Conservation (phyloP, 352 stramenopile species). For the Phytophthora hibernalis region DNA sequence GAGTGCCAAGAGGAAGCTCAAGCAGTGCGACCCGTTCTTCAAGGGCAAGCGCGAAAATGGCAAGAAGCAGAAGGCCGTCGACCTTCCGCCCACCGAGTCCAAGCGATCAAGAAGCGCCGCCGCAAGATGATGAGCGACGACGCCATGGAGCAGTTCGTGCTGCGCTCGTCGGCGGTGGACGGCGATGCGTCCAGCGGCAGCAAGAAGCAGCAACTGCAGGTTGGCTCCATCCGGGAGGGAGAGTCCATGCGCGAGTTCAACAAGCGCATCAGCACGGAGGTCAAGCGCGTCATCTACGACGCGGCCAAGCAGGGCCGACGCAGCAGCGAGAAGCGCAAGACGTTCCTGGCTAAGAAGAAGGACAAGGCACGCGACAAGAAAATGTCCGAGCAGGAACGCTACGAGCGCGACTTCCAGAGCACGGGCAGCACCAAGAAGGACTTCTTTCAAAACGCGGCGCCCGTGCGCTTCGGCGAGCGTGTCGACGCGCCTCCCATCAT, state of each 20-base stretch:
- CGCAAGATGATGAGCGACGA: constrained; percentile 69
- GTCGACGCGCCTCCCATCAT: constrained; percentile 85
- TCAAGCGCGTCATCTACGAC: constrained; percentile 88
- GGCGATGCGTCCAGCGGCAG: constrained; percentile 19
- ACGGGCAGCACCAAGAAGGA: constrained; percentile 75
- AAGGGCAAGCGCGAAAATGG: constrained; percentile 78
- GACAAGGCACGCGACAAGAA: constrained; percentile 73
- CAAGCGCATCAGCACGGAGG: constrained; percentile 84
- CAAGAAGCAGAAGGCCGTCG: constrained; percentile 74
- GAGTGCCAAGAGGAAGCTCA: constrained; percentile 68
- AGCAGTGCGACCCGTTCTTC: constrained; percentile 89
- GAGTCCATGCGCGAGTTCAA: constrained; percentile 89
- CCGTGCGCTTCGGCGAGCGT: constrained; percentile 77
- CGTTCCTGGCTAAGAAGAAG: constrained; percentile 81
- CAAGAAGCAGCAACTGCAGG: constrained; percentile 58
- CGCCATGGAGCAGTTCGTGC: constrained; percentile 71
- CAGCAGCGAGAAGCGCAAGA: constrained; percentile 81
- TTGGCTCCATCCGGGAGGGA: constrained; percentile 63
- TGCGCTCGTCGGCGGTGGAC: constrained; percentile 57
- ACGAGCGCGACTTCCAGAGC: constrained; percentile 78
- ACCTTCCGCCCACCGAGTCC: constrained; percentile 73
- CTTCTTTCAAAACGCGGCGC: constrained; percentile 68
- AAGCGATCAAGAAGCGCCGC: constrained; percentile 85
- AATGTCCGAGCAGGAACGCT: constrained; percentile 84
- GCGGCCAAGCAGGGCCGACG: constrained; percentile 79